Conservation (phyloP, 768 basidiomycete genomes). For the Obba rivulosa region DNA sequence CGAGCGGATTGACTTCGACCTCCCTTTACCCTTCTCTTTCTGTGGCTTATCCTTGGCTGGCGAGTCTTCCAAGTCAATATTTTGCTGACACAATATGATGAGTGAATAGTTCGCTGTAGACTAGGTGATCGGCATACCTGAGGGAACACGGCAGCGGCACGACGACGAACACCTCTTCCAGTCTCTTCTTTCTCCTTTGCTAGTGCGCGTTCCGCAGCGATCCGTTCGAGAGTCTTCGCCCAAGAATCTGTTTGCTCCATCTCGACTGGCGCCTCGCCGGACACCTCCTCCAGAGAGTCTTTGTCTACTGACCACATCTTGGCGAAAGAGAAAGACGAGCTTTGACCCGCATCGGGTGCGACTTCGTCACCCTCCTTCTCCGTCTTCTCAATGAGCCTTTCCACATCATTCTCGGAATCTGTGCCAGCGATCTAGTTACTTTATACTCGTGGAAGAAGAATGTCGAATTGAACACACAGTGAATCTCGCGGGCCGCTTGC, state of each 20-base stretch:
- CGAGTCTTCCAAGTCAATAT: constrained; percentile 29
- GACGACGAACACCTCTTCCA: constrained; percentile 72
- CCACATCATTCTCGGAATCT: constrained; percentile 81
- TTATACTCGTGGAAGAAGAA: not conserved
- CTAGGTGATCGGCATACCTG: no score
- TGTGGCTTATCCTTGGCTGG: constrained; percentile 27
- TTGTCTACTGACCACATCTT: constrained; percentile 88
- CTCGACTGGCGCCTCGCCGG: constrained; percentile 38
- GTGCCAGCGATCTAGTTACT: not conserved
- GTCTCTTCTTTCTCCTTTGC: constrained; percentile 46
- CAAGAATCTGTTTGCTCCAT: constrained; percentile 70
- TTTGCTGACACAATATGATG: constrained; percentile 16
- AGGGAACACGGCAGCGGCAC: constrained; percentile 46
- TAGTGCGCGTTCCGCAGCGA: constrained; percentile 41
- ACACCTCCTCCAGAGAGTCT: constrained; percentile 62
- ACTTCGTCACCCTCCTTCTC: constrained; percentile 62
- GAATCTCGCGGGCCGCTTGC: constrained; percentile 54
- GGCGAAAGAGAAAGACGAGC: constrained; percentile 75
- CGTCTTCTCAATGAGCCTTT: constrained; percentile 82
- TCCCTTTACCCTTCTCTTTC: constrained; percentile 29
- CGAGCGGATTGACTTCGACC: constrained; percentile 25
- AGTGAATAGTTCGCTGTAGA: no score
- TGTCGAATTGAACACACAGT: constrained; percentile 40
- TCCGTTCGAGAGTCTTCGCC: constrained; percentile 59
- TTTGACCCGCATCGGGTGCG: constrained; percentile 37